Evolutionary conservation across 192 early-diverging fungal species (phyloP).

Genomic region (Coemansia sp.): DNA sequence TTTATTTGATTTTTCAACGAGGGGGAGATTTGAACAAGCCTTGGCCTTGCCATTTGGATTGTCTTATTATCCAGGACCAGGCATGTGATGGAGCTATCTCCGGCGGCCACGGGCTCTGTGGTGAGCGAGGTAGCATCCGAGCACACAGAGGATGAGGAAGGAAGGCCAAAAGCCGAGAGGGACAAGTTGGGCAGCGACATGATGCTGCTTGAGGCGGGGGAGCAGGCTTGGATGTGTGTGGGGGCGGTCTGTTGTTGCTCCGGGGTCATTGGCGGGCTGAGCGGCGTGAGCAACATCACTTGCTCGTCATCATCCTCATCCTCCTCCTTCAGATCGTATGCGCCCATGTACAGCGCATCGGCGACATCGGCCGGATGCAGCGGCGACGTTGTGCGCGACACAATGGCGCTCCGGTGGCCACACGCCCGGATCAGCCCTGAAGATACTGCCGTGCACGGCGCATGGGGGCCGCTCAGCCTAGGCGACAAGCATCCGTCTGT

Average conservation of each 20-base stretch:
- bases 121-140: neutral
- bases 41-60: conserved; percentile 42
- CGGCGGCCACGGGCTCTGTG: conserved; percentile 2
- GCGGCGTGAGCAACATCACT: conserved; percentile 23
- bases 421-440: neutral
- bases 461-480: neutral
- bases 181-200: conserved; percentile 5
- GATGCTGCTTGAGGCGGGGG: neutral
- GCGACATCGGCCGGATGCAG: neutral
- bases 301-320: conserved; percentile 3
- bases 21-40: conserved; percentile 30
- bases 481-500: conserved; percentile 1
- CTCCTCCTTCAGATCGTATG: neutral
- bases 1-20: conserved; percentile 13
- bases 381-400: conserved; percentile 1
- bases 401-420: neutral
- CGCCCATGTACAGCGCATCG: neutral
- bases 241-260: conserved; percentile 1
- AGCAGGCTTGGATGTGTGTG: neutral
- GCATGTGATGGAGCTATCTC: conserved; percentile 12
- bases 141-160: neutral
- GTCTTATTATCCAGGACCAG: conserved; percentile 47
- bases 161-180: neutral
- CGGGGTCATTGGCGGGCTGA: conserved; percentile 12
- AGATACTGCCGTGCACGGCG: neutral